Evolutionary conservation across 2,329 filamentous ascomycete species (phyloP), one percentile per base, ranked within the genome.

Genomic region (Nemania bipapillata): DNA sequence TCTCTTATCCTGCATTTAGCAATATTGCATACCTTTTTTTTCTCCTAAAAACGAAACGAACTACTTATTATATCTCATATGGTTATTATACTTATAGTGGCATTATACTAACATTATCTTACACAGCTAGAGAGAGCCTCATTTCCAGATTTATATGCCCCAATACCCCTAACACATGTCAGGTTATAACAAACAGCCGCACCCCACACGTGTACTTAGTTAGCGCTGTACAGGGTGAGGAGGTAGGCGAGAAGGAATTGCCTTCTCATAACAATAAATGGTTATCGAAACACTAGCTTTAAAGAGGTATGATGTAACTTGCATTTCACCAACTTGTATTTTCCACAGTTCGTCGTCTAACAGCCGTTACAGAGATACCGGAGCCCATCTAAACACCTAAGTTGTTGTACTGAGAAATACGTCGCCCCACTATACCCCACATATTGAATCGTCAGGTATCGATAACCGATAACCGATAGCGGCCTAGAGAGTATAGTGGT

Each of bases 391-490:
- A n/a, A n/a, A n/a, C n/a, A n/a, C n/a, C n/a, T n/a, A n/a, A n/a
- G n/a, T n/a, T n/a, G n/a, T n/a, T n/a, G n/a, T n/a, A n/a, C n/a
- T n/a, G 22, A 24, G 26, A 32, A 5, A 22, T 40, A 22, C 20
- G 17, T 30, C 11, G 32, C 35, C 17, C 50, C 50, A 40, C 61
- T 12, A 30, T 32, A 54, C 47, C 59, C 59, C 59, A 61, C 32
- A 52, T 17, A 50, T n/a, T 32, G 15, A 22, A 20, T 20, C 17
- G 17, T 22, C 49, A 28, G 11, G 22, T 52, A n/a, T 35, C 20
- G 22, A n/a, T 56, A 63, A n/a, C 57, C 61, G 61, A 64, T 64
- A 57, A 55, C 64, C 53, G 64, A 58, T 62, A 66, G 30, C 64
- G 58, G 64, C 53, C 62, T 54, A 6, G 32, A 28, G 2, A 3